Evolutionary conservation across 2,329 filamentous ascomycete genomes (phyloP).

Genomic region (Paramyrothecium roridum): DNA sequence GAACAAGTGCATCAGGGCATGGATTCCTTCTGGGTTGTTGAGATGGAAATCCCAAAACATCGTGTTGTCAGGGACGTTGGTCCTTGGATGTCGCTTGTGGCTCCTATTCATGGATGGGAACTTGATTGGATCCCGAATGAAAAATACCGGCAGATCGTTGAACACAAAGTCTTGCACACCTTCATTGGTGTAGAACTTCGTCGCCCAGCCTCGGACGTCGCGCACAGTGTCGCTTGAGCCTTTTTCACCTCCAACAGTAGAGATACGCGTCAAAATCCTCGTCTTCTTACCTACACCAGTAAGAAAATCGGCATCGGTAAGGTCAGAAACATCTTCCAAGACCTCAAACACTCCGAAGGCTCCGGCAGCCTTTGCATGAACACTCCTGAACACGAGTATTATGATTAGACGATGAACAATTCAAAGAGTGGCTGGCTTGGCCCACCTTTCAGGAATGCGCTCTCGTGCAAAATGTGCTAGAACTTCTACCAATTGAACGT

Average conservation of each 20-base stretch:
- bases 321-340: conserved; percentile 49
- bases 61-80: conserved; percentile 36
- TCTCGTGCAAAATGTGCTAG: conserved; percentile 57
- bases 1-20: conserved; percentile 51
- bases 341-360: conserved; percentile 54
- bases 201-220: conserved; percentile 62
- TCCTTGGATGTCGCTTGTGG: conserved; percentile 41
- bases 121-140: conserved; percentile 43
- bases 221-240: conserved; percentile 64
- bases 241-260: conserved; percentile 62
- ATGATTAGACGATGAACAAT: neutral
- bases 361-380: conserved; percentile 22
- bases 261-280: conserved; percentile 20
- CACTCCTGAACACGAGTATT: conserved; percentile 3
- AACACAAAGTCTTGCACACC: conserved; percentile 24
- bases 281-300: conserved; percentile 39
- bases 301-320: conserved; percentile 50
- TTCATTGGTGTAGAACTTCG: conserved; percentile 23
- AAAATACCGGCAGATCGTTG: conserved; percentile 48
- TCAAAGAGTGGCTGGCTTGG: neutral
- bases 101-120: conserved; percentile 43
- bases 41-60: conserved; percentile 31
- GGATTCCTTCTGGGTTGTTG: conserved; percentile 34
- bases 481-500: conserved; percentile 52
- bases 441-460: conserved; percentile 51